phyloP scores from a whole-genome alignment of 23 red algal species.

The Gracilariopsis chorda region DNA sequence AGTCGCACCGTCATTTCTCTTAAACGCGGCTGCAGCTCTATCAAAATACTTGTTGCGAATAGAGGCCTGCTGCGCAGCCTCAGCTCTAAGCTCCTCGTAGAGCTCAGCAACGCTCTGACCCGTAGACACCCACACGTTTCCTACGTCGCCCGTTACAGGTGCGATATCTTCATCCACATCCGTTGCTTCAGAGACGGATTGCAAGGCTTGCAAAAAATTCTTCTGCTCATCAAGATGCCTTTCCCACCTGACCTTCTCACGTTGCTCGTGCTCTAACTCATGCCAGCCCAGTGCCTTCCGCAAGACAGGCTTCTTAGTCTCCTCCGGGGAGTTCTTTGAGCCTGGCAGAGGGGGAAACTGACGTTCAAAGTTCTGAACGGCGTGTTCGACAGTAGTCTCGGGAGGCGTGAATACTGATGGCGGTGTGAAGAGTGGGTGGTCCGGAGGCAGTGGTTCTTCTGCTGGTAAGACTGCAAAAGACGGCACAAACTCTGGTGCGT shows the following conservation, averaged over 20 bases:
- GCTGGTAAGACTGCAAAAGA: conserved; percentile 41
- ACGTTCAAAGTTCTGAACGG: conserved; percentile 46
- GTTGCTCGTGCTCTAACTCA: conserved; percentile 22
- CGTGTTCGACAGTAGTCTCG: conserved; percentile 26
- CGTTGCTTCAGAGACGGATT: background rate
- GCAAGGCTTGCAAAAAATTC: background rate
- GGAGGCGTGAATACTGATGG: background rate
- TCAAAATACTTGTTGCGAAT: conserved; percentile 65
- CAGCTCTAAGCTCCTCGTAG: conserved; percentile 34
- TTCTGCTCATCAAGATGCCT: background rate
- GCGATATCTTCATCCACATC: background rate
- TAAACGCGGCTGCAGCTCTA: conserved; percentile 43
- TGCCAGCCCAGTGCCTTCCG: conserved; percentile 52
- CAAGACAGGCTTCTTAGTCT: background rate
- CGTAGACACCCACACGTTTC: conserved; percentile 50
- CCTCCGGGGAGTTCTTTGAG: background rate
- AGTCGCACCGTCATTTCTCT: conserved; percentile 41
- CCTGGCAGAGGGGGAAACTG: conserved; percentile 31
- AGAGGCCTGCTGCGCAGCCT: conserved; percentile 44
- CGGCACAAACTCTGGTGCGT: conserved; percentile 57
- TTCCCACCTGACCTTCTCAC: conserved; percentile 3
- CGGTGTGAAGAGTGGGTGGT: background rate
- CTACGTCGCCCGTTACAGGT: conserved; percentile 22
- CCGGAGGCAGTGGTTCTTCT: background rate
- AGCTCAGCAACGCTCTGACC: conserved; percentile 45